Evolutionary conservation across 2,329 filamentous ascomycete species (phyloP), one percentile per base, ranked within the genome.

Genomic region (Aureobasidium uvarum): DNA sequence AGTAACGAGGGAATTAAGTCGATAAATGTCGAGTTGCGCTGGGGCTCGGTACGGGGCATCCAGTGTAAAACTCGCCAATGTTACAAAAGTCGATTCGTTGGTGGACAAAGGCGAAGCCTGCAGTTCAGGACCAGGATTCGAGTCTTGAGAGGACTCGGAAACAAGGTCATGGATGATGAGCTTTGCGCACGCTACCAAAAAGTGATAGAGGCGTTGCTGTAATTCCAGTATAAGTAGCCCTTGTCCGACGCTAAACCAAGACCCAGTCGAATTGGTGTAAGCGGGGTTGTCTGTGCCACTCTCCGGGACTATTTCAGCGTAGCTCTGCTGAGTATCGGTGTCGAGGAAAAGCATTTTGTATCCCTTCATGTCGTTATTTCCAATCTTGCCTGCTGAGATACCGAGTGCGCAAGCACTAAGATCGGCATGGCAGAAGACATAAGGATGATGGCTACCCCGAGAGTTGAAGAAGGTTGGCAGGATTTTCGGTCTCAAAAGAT

Each of bases 31-130:
- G 0, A 86, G 70, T 2, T 72, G 68, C 0, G 77, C 74, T 0
- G 85, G 84, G 0, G 79, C 60, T 2, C 80, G 74, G 65, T 86
- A 88, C 0, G 84, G 82, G 0, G 81, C 81, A 67, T 87, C 83
- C 14, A 70, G 23, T 31, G 23, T 23, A 11, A 31, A 54, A 38
- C 18, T 23, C 2, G 48, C 48, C 11, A 51, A 11, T 5, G 68
- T 66, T 4, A 54, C 28, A 46, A 65, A 18, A 31, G 3, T 23
- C 2, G 52, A 28, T 16, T 43, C 45, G 14, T 23, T 36, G 23
- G 33, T 20, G 16, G 25, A 7, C 7, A 14, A 33, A 50, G 50
- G 56, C 2, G 59, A 25, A 5, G 55, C 11, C 5, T 66, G 69
- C 46, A 67, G 54, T 2, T 71, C 62, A 5, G 48, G 18, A 20